Base-by-base conservation (phyloP, 768 basidiomycete genomes). In the Serendipita sp. region DNA sequence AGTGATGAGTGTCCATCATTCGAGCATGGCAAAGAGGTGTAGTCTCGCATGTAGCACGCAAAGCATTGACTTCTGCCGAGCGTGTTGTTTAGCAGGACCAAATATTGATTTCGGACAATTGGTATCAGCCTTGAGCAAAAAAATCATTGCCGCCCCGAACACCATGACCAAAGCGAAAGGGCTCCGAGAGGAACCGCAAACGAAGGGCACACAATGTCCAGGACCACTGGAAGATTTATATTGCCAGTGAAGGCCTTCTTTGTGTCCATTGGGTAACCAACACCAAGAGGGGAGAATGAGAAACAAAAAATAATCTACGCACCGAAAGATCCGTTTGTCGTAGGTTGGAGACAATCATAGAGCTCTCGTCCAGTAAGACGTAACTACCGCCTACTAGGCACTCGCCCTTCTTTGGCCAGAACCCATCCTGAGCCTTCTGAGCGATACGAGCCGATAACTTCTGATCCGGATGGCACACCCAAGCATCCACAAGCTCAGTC, bases 401-500 rank as follows among this genome's bases (percentile, higher is more conserved):
- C 67, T 89, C 81, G 0, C 81, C 80, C 15, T 71, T 69, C 2
- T 76, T 73, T 1, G 95, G 94, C 87, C 88, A 91, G 72, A 97
- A 87, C 16, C 87, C 88, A 65, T 79, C 74, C 69, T 75, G 76
- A 73, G 75, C 76, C 67, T 80, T 80, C 66, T 81, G 77, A 62
- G 81, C 74, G 2, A 91, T 80, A 13, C 84, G 81, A 37, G 85
- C 84, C 66, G 87, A 82, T 58, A 97, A 76, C 46, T 81, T 84
- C 75, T 95, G 92, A 70, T 96, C 92, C 6, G 84, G 73, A 73
- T 97, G 95, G 69, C 95, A 98, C 88, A 98, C 92, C 95, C 95
- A 98, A 4, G 93, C 87, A 67, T 97, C 95, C 18, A 98, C 83
- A 15, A 98, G 83, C 72, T 98, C 95, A 67, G 91, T 87, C 95